Percentiles rank a stretch among this genome's conserved stretches.
phyloP scores from a whole-genome alignment of 805 yeast species.

The Metschnikowia corniflorae region DNA sequence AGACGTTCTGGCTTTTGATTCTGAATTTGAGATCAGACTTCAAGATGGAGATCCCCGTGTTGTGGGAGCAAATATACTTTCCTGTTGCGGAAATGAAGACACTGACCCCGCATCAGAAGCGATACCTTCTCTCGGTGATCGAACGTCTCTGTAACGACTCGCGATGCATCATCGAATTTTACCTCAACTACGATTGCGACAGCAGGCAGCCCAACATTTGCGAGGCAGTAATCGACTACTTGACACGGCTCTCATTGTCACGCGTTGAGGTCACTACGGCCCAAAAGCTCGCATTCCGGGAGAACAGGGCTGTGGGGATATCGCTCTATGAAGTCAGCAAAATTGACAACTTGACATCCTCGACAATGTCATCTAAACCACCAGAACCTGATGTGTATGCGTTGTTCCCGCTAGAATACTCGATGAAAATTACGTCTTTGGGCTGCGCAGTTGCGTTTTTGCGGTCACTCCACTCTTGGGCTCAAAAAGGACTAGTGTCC shows the following conservation, averaged over 20 bases:
- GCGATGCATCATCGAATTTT: constrained; percentile 84
- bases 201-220: constrained; percentile 74
- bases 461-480: constrained; percentile 81
- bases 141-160: constrained; percentile 86
- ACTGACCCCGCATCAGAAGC: constrained; percentile 88
- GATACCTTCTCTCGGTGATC: constrained; percentile 77
- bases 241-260: constrained; percentile 67
- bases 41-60: constrained; percentile 90
- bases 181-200: constrained; percentile 94
- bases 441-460: constrained; percentile 78
- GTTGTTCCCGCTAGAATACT: constrained; percentile 73
- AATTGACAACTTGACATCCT: constrained; percentile 73
- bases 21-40: constrained; percentile 82
- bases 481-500: constrained; percentile 54
- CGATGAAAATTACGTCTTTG: constrained; percentile 77
- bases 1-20: constrained; percentile 87
- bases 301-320: constrained; percentile 48
- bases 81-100: constrained; percentile 91
- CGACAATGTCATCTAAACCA: constrained; percentile 52
- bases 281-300: constrained; percentile 52
- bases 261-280: constrained; percentile 68
- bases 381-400: constrained; percentile 54
- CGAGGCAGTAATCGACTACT: constrained; percentile 75
- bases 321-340: constrained; percentile 71
- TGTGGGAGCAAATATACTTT: constrained; percentile 87